phyloP scores from a whole-genome alignment of 768 basidiomycete species.

The Rhizopogon vinicolor region DNA sequence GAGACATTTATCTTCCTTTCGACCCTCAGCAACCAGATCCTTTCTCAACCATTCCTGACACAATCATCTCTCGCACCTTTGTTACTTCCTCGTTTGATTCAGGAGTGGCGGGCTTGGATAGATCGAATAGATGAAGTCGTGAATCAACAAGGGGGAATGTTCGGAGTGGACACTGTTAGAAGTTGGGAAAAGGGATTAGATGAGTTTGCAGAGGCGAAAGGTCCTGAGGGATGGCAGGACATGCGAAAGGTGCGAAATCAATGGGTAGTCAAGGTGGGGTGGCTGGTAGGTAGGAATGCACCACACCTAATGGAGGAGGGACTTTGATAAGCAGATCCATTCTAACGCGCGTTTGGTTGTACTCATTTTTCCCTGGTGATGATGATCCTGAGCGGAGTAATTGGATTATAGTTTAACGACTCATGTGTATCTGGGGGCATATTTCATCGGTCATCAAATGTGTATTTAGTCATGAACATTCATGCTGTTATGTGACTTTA shows the following conservation, averaged over 20 bases:
- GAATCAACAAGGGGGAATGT: slow-evolving; percentile 75
- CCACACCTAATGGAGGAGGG: slow-evolving; percentile 28
- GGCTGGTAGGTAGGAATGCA: slow-evolving; percentile 56
- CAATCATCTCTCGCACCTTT: slow-evolving; percentile 53
- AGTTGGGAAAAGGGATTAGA: slow-evolving; percentile 70
- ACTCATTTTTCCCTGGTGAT: not conserved
- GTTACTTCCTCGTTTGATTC: slow-evolving; percentile 57
- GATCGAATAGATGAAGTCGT: slow-evolving; percentile 63
- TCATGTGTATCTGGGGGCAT: not conserved
- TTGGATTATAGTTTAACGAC: slow-evolving; percentile 1
- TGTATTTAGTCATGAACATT: slow-evolving; percentile 1
- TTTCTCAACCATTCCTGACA: slow-evolving; percentile 63
- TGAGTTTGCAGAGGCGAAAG: slow-evolving; percentile 53
- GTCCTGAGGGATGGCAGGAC: slow-evolving; percentile 32
- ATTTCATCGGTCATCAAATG: not conserved
- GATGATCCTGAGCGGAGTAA: slow-evolving; percentile 1
- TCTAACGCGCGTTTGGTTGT: not conserved
- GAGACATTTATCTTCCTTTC: slow-evolving; percentile 74
- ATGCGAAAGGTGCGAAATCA: slow-evolving; percentile 50
- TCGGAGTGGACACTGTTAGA: slow-evolving; percentile 63
- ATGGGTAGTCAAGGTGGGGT: slow-evolving; percentile 75
- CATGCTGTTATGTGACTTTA: not conserved
- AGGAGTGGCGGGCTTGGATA: slow-evolving; percentile 81
- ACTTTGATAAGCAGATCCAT: slow-evolving; percentile 4
- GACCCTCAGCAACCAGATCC: slow-evolving; percentile 60